Evolutionary conservation across 768 basidiomycete species (phyloP), one percentile per base, ranked within the genome.

Genomic region (Termitomyces sp.): DNA sequence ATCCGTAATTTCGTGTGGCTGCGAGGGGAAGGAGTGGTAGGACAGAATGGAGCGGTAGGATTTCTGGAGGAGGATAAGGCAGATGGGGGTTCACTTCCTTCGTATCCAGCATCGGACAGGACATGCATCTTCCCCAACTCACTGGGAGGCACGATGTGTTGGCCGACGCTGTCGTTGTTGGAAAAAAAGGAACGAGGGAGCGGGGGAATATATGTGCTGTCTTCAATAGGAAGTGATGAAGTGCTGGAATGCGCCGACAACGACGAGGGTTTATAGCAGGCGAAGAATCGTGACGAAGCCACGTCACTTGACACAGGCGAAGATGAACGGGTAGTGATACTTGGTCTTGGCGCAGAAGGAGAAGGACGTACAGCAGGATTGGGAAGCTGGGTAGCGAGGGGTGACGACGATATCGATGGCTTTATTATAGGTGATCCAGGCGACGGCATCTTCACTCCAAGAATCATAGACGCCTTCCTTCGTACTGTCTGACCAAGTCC

Each of bases 231-330:
- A 5, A 70, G 77, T 2, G 88, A 88, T 0, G 86, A 83, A 0
- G 78, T 66, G 0, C 85, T 86, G 0, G 85, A 86, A 10, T 76
- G 75, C 0, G 75, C 68, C 0, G 81, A 73, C 6, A 67, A 64
- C 17, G 79, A 71, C 1, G 55, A 55, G 14, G 67, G 68, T 12
- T 57, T 56, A 35, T 51, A 47, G 3, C 45, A 35, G 46, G 77
- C 70, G 66, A 84, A 85, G 66, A 79, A 82, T 25, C 73, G 73
- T 0, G 77, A 70, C 1, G 83, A 82, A 2, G 80, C 79, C 19
- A 80, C 74, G 42, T 84, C 82, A 16, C 82, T 82, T 3, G 81
- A 83, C 5, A 78, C 75, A 6, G 85, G 83, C 1, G 86, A 88
- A 0, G 87, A 82, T 0, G 86, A 82, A 10, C 78, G 69, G 0